Conservation (phyloP, 2,329 filamentous ascomycete genomes). For the Beauveria rudraprayagi region DNA sequence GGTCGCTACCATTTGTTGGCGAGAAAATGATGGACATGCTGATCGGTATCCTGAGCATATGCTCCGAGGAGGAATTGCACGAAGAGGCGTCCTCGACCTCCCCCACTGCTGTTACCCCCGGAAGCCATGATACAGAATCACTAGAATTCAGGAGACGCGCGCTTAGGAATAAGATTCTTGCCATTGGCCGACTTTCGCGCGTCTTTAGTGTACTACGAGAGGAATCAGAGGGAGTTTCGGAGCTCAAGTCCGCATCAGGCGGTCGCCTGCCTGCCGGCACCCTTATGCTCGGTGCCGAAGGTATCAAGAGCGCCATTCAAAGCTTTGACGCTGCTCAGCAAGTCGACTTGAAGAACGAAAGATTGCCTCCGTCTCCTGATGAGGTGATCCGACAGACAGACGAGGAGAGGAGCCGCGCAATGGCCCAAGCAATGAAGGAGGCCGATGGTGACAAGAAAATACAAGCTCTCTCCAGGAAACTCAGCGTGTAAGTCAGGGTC, state of each 20-base stretch:
- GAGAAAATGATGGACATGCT: slow-evolving; percentile 99
- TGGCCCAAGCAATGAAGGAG: slow-evolving; percentile 78
- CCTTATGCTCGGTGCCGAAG: slow-evolving; percentile 94
- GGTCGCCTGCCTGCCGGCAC: slow-evolving; percentile 89
- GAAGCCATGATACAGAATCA: slow-evolving; percentile 64
- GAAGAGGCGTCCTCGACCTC: slow-evolving; percentile 67
- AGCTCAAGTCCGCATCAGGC: slow-evolving; percentile 93
- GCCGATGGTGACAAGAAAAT: slow-evolving; percentile 87
- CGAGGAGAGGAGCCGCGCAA: slow-evolving; percentile 70
- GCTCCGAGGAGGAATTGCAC: slow-evolving; percentile 94
- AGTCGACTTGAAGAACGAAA: slow-evolving; percentile 94
- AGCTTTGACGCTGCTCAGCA: slow-evolving; percentile 95
- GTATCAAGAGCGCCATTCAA: slow-evolving; percentile 96
- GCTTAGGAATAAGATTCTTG: slow-evolving; percentile 99
- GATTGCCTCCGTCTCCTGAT: slow-evolving; percentile 82
- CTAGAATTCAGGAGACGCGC: slow-evolving; percentile 90
- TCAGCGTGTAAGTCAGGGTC: slow-evolving; percentile 76
- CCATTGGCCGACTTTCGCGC: slow-evolving; percentile 89
- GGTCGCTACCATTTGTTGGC: slow-evolving; percentile 96
- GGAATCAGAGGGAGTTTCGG: slow-evolving; percentile 92
- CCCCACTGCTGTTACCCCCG: slow-evolving; percentile 48
- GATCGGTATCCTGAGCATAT: slow-evolving; percentile 95
- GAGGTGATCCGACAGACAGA: slow-evolving; percentile 80
- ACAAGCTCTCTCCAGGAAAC: slow-evolving; percentile 76
- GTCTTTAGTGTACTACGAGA: slow-evolving; percentile 98